These are phyloP conservation scores for Ceratobasidium sp. DNA, from an alignment of 1,284 basidiomycete species.

Conservation along the genomic window DNA sequence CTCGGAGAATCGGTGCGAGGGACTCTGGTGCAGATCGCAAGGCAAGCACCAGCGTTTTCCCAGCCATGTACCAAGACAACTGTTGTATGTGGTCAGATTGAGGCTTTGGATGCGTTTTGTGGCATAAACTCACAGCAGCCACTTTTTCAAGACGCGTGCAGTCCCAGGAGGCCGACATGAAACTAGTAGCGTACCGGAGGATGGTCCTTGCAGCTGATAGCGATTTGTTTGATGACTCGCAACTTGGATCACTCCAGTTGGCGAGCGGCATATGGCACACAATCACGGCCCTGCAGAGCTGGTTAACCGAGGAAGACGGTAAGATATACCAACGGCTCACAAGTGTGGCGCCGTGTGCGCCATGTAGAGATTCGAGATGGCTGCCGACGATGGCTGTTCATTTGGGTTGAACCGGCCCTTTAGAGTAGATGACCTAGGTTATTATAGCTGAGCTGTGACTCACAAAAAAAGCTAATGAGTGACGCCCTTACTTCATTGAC, in stretches of 20 bases:
- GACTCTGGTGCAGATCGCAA: conserved; percentile 12
- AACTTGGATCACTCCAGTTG: conserved; percentile 38
- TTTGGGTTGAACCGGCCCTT: conserved; percentile 4
- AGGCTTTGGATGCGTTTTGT: neutral
- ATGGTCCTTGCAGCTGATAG: conserved; percentile 25
- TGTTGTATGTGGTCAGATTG: neutral
- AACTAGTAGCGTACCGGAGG: conserved; percentile 6
- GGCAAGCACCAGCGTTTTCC: neutral
- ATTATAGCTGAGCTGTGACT: neutral
- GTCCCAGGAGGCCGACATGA: conserved; percentile 24
- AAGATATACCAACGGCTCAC: neutral
- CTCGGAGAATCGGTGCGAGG: conserved; percentile 35
- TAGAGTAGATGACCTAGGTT: neutral
- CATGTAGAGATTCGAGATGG: conserved; percentile 21
- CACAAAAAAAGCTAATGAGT: too few relatives aligned
- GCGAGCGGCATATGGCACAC: conserved; percentile 6
- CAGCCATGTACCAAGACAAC: conserved; percentile 21
- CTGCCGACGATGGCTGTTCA: conserved; percentile 11
- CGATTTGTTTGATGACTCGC: conserved; percentile 26
- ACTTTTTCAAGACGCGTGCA: conserved; percentile 6
- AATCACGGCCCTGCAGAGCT: neutral
- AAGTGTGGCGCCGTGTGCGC: conserved; percentile 8
- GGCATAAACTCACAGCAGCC: conserved; percentile 3
- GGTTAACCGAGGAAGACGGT: neutral
- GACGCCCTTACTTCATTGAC: neutral